A percentile compares a stretch with the other conserved stretches of the same genome.
These are phyloP conservation scores for Thozetella sp. DNA, from an alignment of 495 filamentous ascomycete species.

Conservation along the genomic window DNA sequence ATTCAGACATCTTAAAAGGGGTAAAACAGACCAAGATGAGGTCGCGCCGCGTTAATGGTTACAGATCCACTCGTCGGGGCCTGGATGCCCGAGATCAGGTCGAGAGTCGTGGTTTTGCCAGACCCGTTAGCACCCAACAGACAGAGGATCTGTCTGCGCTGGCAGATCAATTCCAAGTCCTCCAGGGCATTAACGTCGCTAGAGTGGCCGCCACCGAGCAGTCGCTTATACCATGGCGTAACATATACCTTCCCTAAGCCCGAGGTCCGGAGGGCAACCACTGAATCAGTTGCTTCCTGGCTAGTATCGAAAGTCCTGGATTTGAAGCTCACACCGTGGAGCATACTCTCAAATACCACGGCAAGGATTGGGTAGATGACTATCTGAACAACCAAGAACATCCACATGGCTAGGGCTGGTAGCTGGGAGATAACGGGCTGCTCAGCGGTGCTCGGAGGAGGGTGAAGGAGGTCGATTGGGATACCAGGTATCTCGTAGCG, in stretches of 20 bases:
- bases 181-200: conserved; percentile 70
- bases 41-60: conserved; percentile 51
- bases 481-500: conserved; percentile 16
- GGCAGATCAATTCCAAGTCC: conserved; percentile 59
- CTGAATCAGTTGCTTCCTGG: conserved; percentile 11
- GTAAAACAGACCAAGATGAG: conserved; percentile 9
- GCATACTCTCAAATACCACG: conserved; percentile 62
- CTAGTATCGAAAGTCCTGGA: conserved; percentile 49
- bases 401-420: conserved; percentile 42
- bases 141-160: conserved; percentile 73
- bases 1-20: too few species aligned
- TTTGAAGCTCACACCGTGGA: conserved; percentile 70
- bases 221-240: conserved; percentile 59
- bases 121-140: conserved; percentile 81
- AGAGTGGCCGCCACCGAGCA: conserved; percentile 46
- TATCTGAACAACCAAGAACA: conserved; percentile 70
- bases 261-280: conserved; percentile 51
- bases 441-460: too few species aligned
- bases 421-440: conserved; percentile 9
- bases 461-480: too few species aligned
- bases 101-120: conserved; percentile 82
- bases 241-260: conserved; percentile 77
- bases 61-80: conserved; percentile 68
- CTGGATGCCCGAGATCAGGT: conserved; percentile 75
- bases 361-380: conserved; percentile 68